Percentiles rank a stretch among this genome's conserved stretches.
phyloP scores from a whole-genome alignment of 305 asterid species.

The Lippia alba region DNA sequence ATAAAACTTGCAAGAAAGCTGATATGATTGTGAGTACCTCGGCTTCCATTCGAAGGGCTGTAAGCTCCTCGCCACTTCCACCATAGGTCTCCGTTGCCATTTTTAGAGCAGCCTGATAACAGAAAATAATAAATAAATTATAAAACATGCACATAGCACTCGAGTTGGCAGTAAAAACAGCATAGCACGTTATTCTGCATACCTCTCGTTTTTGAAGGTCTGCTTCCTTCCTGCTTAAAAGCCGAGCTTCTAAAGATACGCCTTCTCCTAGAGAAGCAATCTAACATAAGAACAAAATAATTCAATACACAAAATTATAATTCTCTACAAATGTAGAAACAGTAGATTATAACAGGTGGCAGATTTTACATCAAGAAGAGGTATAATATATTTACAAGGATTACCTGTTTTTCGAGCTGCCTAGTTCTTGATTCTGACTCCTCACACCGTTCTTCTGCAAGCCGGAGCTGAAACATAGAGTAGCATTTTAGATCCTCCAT shows the following conservation, averaged over 20 bases:
- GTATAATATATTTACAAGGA: not conserved
- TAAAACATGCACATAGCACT: slow-evolving; percentile 17
- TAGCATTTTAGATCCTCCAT: slow-evolving; percentile 35
- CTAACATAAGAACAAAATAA: slow-evolving; percentile 44
- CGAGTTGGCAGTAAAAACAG: slow-evolving; percentile 21
- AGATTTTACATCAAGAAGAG: slow-evolving; percentile 6
- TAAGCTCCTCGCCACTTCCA: slow-evolving; percentile 71
- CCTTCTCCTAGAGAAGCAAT: slow-evolving; percentile 94
- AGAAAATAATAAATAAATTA: slow-evolving; percentile 10
- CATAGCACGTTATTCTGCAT: slow-evolving; percentile 26
- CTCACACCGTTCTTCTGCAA: slow-evolving; percentile 83
- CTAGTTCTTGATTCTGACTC: slow-evolving; percentile 93
- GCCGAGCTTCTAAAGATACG: slow-evolving; percentile 89
- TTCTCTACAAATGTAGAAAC: slow-evolving; percentile 9
- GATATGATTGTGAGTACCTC: slow-evolving; percentile 59
- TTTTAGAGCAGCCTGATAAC: slow-evolving; percentile 79
- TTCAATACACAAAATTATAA: not conserved
- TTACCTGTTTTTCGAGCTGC: slow-evolving; percentile 92
- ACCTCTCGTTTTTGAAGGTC: slow-evolving; percentile 96
- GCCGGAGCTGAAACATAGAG: slow-evolving; percentile 73
- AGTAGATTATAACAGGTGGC: not conserved
- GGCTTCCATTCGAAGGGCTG: slow-evolving; percentile 72
- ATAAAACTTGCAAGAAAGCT: not conserved
- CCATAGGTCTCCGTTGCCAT: slow-evolving; percentile 76
- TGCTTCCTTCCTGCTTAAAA: slow-evolving; percentile 95